Evolutionary conservation across 2,329 filamentous ascomycete species (phyloP).

Genomic region (Calonectria pseudoturangicola): DNA sequence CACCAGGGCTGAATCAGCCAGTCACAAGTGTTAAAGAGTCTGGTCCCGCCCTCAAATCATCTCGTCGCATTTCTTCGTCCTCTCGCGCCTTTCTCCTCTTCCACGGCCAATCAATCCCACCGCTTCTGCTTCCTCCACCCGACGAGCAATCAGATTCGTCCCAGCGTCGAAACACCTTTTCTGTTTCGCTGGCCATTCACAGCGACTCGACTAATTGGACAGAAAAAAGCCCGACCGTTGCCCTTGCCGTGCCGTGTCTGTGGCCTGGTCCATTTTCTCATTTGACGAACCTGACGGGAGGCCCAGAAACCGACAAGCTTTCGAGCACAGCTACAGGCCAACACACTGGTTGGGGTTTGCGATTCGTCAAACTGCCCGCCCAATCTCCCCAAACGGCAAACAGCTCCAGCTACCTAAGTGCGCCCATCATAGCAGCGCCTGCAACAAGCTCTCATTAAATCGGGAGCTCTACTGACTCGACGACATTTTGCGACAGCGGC

Average conservation of each 20-base stretch:
- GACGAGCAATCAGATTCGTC: slow-evolving; percentile 58
- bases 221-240: slow-evolving; percentile 35
- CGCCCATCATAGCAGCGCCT: slow-evolving; percentile 18
- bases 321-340: slow-evolving; percentile 33
- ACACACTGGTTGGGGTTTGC: slow-evolving; percentile 30
- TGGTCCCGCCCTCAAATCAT: slow-evolving; percentile 71
- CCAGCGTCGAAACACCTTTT: slow-evolving; percentile 55
- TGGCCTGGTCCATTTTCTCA: slow-evolving; percentile 33
- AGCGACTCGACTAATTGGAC: slow-evolving; percentile 53
- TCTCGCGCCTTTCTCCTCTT: slow-evolving; percentile 60
- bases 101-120: slow-evolving; percentile 69
- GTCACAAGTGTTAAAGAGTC: slow-evolving; percentile 67
- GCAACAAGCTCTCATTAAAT: slow-evolving; percentile 31
- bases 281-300: slow-evolving; percentile 36
- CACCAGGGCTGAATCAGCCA: slow-evolving; percentile 69
- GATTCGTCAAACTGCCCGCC: slow-evolving; percentile 39
- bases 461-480: slow-evolving; percentile 32
- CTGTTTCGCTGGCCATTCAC: slow-evolving; percentile 56
- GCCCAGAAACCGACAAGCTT: slow-evolving; percentile 40
- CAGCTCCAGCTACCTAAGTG: slow-evolving; percentile 20
- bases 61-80: slow-evolving; percentile 67
- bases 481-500: slow-evolving; percentile 21
- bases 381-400: slow-evolving; percentile 42
- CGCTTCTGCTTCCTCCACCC: slow-evolving; percentile 61
- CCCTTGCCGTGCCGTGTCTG: slow-evolving; percentile 35